phyloP scores from a whole-genome alignment of 768 basidiomycete species.

The Pleurotus ostreatus region DNA sequence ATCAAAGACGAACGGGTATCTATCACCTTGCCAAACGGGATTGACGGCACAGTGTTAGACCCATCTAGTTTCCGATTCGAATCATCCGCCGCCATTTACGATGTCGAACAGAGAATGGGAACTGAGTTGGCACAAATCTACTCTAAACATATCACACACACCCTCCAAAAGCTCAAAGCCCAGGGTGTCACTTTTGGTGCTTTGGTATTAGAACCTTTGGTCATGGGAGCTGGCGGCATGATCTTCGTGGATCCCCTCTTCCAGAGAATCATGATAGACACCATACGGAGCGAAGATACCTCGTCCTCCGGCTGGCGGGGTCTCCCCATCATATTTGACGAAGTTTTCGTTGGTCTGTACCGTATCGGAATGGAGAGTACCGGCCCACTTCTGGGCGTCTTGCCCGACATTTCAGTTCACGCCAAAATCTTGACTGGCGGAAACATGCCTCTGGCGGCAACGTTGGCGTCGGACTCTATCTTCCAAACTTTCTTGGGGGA shows the following conservation, averaged over 20 bases:
- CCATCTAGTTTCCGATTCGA: background rate
- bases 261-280: constrained; percentile 83
- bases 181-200: constrained; percentile 56
- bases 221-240: constrained; percentile 97
- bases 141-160: constrained; percentile 47
- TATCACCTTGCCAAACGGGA: constrained; percentile 50
- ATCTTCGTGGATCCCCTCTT: constrained; percentile 96
- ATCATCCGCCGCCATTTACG: constrained; percentile 40
- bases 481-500: constrained; percentile 77
- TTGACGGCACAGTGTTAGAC: constrained; percentile 26
- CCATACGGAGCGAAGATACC: constrained; percentile 51
- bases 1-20: constrained; percentile 56
- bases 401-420: constrained; percentile 87
- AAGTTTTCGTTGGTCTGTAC: constrained; percentile 92
- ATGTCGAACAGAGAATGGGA: constrained; percentile 56
- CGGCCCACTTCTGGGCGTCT: constrained; percentile 59
- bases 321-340: constrained; percentile 91
- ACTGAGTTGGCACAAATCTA: constrained; percentile 66
- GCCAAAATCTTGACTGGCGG: constrained; percentile 96
- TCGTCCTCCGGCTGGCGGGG: constrained; percentile 49
- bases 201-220: constrained; percentile 84
- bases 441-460: constrained; percentile 80
- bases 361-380: constrained; percentile 74
- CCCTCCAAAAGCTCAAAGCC: constrained; percentile 41
- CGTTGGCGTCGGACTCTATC: constrained; percentile 75